Percentiles rank a stretch among this genome's conserved stretches.
Conservation (phyloP, 495 filamentous ascomycete species). For the Haplographium delicatum region DNA sequence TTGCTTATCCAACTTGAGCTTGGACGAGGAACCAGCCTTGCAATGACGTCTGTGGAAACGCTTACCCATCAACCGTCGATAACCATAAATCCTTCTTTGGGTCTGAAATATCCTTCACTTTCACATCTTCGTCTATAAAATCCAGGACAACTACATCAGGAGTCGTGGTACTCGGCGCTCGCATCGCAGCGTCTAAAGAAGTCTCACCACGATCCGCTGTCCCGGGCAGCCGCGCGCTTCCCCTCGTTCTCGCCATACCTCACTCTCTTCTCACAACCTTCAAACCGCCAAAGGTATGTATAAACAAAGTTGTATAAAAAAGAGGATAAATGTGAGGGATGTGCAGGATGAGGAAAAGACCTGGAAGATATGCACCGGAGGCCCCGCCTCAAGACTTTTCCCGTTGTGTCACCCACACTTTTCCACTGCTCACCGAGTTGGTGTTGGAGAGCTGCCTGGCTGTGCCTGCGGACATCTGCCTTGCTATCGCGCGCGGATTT, state of each 20-base stretch:
- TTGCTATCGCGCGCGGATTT: background rate
- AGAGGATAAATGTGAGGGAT: too few relatives aligned
- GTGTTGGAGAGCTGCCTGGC: background rate
- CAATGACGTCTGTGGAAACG: too few relatives aligned
- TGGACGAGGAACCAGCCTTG: too few relatives aligned
- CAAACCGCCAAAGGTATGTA: too few relatives aligned
- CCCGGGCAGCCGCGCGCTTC: slow-evolving; percentile 1
- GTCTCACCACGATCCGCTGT: slow-evolving; percentile 12
- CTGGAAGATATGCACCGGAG: background rate
- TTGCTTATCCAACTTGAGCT: too few relatives aligned
- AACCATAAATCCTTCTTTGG: slow-evolving; percentile 42
- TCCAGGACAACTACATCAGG: slow-evolving; percentile 33
- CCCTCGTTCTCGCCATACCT: slow-evolving; percentile 16
- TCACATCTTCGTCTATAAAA: slow-evolving; percentile 19
- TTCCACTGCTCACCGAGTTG: slow-evolving; percentile 1
- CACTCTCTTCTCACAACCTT: background rate
- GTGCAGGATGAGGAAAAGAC: too few relatives aligned
- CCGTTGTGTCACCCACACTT: slow-evolving; percentile 9
- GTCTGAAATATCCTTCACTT: slow-evolving; percentile 22
- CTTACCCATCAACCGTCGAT: slow-evolving; percentile 41
- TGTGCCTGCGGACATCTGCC: too few relatives aligned
- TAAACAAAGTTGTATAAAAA: too few relatives aligned
- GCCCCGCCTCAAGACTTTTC: background rate
- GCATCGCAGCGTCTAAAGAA: slow-evolving; percentile 37
- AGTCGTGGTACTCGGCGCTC: slow-evolving; percentile 31